Percentiles rank a stretch among this genome's conserved stretches.
These are phyloP conservation scores for Starmerella tilneyi DNA, from an alignment of 805 yeast species.

Conservation along the genomic window DNA sequence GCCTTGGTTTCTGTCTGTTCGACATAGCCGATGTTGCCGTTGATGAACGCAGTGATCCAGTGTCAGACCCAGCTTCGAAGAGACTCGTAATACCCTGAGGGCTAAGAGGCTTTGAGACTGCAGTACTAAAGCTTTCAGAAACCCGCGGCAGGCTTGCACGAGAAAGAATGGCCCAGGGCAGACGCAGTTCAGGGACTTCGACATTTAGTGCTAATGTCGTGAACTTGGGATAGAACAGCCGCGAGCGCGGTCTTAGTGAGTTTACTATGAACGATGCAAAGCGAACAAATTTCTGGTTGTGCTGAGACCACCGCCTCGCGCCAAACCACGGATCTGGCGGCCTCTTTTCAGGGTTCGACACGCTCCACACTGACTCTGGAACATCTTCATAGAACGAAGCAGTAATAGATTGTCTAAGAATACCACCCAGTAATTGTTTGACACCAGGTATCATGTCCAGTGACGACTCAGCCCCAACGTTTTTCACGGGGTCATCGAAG, in stretches of 20 bases:
- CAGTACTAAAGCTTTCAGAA: not conserved
- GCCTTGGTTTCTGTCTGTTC: constrained; percentile 7
- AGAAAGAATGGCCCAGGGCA: constrained; percentile 13
- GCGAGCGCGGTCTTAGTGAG: constrained; percentile 9
- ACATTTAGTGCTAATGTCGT: constrained; percentile 18
- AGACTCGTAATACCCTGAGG: constrained; percentile 1
- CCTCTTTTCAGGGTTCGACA: constrained; percentile 20
- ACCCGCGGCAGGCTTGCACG: not conserved
- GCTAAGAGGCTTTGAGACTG: not conserved
- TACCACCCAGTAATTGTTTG: constrained; percentile 23
- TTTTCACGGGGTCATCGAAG: constrained; percentile 28
- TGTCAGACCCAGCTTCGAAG: constrained; percentile 1
- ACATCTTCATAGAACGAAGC: constrained; percentile 31
- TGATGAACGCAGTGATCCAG: constrained; percentile 1
- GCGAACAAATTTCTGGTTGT: constrained; percentile 7
- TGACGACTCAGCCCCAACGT: constrained; percentile 26
- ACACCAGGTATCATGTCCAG: constrained; percentile 30
- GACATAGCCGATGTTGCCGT: not conserved
- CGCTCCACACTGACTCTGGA: constrained; percentile 29
- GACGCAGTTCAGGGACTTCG: constrained; percentile 8
- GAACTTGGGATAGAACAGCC: constrained; percentile 5
- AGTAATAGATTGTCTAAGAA: constrained; percentile 24
- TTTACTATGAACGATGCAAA: constrained; percentile 6
- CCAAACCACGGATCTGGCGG: constrained; percentile 26
- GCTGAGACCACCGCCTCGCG: constrained; percentile 24